A percentile compares a stretch with the other conserved stretches of the same genome.
phyloP scores from a whole-genome alignment of 129 eudicot genomes.

The Calendula officinalis region DNA sequence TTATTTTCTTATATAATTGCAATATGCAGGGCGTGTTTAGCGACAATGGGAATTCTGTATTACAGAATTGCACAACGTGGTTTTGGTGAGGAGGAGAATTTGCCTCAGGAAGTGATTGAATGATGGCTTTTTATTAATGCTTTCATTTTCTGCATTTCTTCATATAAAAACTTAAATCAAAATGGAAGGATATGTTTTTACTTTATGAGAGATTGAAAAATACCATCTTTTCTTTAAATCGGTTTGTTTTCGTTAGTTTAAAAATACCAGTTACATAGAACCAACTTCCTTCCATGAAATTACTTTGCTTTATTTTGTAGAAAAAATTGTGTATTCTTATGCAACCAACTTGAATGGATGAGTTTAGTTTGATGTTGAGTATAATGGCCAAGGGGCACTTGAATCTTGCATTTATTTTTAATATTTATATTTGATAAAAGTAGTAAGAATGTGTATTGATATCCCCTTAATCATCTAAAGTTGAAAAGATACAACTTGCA shows the following conservation, averaged over 20 bases:
- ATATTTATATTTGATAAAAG: too few relatives aligned
- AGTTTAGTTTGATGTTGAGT: too few relatives aligned
- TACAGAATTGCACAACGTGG: slow-evolving; percentile 93
- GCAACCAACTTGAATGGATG: too few relatives aligned
- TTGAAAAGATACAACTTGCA: background rate
- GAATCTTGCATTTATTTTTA: too few relatives aligned
- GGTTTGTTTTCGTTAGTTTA: slow-evolving; percentile 2
- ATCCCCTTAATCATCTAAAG: too few relatives aligned
- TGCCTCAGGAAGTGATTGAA: slow-evolving; percentile 27
- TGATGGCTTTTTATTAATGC: slow-evolving; percentile 19
- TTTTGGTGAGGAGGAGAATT: slow-evolving; percentile 50
- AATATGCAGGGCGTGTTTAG: slow-evolving; percentile 88
- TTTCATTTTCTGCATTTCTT: background rate
- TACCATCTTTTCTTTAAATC: background rate
- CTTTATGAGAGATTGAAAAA: background rate
- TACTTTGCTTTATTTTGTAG: background rate
- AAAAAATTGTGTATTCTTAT: too few relatives aligned
- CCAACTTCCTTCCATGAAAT: background rate
- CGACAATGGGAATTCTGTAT: slow-evolving; percentile 95
- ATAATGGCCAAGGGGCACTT: too few relatives aligned
- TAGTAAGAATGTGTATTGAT: too few relatives aligned
- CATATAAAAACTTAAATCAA: background rate
- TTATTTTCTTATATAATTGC: background rate
- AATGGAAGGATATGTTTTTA: slow-evolving; percentile 11
- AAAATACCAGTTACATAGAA: background rate